phyloP scores from a whole-genome alignment of 2,329 filamentous ascomycete species.

The Epichloe sylvatica region DNA sequence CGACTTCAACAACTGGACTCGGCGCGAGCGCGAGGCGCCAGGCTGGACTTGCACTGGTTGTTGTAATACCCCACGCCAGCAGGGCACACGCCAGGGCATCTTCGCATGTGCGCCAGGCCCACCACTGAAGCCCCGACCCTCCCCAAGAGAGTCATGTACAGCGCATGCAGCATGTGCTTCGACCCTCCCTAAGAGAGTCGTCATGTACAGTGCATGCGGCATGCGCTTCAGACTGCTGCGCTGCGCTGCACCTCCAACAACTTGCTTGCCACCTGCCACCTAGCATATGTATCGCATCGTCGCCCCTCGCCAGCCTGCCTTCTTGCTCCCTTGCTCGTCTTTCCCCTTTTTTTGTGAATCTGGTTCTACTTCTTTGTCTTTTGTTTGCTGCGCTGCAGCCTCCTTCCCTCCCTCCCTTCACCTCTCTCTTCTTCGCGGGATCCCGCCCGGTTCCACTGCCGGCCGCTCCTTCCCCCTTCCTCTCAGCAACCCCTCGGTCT shows the following conservation, averaged over 20 bases:
- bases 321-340: not conserved
- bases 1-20: no score
- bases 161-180: slow-evolving; percentile 1
- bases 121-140: not conserved
- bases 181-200: no score
- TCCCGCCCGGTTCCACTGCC: not conserved
- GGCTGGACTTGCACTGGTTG: no score
- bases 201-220: not conserved
- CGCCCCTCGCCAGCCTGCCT: not conserved
- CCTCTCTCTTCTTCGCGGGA: not conserved
- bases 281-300: not conserved
- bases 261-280: not conserved
- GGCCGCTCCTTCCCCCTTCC: not conserved
- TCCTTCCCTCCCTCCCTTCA: not conserved
- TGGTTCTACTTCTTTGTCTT: not conserved
- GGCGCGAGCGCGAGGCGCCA: no score
- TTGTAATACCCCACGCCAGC: no score
- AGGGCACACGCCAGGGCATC: no score
- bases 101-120: not conserved
- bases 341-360: not conserved
- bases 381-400: not conserved
- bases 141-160: not conserved
- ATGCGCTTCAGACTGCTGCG: not conserved
- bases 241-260: not conserved
- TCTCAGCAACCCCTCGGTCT: not conserved